These are phyloP conservation scores for Spatholobus suberectus DNA, from an alignment of 306 rosid genomes.

Conservation along the genomic window DNA sequence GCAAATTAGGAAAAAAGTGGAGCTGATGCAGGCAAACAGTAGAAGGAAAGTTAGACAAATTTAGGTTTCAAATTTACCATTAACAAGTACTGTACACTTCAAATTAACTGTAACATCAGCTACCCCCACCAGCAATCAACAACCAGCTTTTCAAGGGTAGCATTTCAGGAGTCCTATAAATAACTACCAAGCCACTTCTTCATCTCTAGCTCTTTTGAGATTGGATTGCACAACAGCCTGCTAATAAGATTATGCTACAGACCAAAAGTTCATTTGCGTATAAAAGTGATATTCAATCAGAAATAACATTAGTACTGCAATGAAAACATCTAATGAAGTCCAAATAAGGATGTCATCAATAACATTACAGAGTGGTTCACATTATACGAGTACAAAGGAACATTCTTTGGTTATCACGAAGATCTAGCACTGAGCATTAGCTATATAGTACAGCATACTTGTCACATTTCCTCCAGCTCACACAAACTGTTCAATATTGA, in stretches of 20 bases:
- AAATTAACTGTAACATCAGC: constrained; percentile 43
- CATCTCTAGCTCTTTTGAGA: constrained; percentile 37
- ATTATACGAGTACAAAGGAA: constrained; percentile 26
- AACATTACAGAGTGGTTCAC: constrained; percentile 38
- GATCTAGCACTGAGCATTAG: constrained; percentile 42
- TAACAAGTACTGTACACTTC: constrained; percentile 40
- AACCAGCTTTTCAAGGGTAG: constrained; percentile 33
- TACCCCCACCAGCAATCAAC: constrained; percentile 45
- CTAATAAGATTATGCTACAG: constrained; percentile 42
- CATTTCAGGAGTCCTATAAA: constrained; percentile 37
- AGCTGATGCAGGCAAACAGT: background rate
- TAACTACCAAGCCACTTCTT: constrained; percentile 45
- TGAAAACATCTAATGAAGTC: constrained; percentile 18
- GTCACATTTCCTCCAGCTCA: constrained; percentile 42
- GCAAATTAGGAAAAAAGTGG: constrained; percentile 1
- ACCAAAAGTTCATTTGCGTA: constrained; percentile 31
- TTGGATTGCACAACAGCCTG: constrained; percentile 44
- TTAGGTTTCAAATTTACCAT: constrained; percentile 41
- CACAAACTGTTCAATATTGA: constrained; percentile 45
- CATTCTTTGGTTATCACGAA: constrained; percentile 40
- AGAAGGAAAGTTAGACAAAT: constrained; percentile 9
- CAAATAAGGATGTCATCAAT: constrained; percentile 36
- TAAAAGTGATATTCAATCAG: constrained; percentile 31
- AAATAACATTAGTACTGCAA: constrained; percentile 34
- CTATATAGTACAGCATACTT: constrained; percentile 35